phyloP scores from a whole-genome alignment of 1,284 basidiomycete genomes.

The Inonotus obliquus region DNA sequence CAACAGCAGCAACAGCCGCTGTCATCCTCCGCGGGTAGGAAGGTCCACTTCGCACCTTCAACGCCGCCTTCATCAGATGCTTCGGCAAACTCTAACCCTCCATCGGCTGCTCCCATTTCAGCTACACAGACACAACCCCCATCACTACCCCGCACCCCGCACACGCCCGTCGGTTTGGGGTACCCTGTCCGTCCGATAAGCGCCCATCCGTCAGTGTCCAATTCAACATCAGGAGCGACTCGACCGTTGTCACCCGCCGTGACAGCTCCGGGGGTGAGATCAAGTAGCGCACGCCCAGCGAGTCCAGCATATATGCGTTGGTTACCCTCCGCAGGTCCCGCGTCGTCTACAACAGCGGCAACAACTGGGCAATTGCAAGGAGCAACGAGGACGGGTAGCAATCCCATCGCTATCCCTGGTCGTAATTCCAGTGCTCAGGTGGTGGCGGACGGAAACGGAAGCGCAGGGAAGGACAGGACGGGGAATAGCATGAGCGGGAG shows the following conservation, averaged over 20 bases:
- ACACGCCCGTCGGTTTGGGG: conserved; percentile 1
- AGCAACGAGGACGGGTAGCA: not conserved
- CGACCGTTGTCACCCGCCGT: conserved; percentile 15
- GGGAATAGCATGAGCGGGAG: conserved; percentile 9
- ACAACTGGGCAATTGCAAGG: not conserved
- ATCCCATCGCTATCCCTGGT: conserved; percentile 9
- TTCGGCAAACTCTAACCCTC: not conserved
- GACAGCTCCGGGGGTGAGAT: not conserved
- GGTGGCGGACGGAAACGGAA: not conserved
- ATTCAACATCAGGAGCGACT: not conserved
- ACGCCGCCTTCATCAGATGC: not conserved
- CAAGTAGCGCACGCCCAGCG: conserved; percentile 13
- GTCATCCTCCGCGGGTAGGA: conserved; percentile 4
- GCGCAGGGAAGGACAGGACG: not conserved
- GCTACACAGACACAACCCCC: not conserved
- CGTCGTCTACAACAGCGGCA: not conserved
- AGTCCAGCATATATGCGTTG: conserved; percentile 16
- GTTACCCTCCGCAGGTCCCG: conserved; percentile 3
- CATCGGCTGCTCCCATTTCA: not conserved
- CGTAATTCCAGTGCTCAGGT: not conserved
- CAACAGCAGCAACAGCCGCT: conserved; percentile 1
- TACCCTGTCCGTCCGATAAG: conserved; percentile 4
- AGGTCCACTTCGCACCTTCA: conserved; percentile 10
- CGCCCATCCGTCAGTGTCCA: conserved; percentile 1
- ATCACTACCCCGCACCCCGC: conserved; percentile 11